A percentile compares a stretch with the other conserved stretches of the same genome.
Conservation (phyloP, 768 basidiomycete genomes). For the Inosperma sp. region DNA sequence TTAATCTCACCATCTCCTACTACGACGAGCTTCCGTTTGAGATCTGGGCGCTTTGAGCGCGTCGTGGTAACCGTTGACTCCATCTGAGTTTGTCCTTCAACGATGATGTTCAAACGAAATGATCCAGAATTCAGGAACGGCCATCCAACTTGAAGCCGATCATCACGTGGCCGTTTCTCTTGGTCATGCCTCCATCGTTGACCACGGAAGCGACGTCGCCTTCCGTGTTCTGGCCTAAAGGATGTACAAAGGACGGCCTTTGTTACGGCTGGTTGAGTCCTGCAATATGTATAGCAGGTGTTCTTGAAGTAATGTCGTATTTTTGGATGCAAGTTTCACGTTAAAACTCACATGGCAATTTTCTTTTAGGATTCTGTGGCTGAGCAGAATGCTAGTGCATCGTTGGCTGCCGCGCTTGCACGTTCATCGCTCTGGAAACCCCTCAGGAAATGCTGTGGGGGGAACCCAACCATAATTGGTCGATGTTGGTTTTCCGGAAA, state of each 20-base stretch:
- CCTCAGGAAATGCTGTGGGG: slow-evolving; percentile 24
- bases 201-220: slow-evolving; percentile 20
- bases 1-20: slow-evolving; percentile 71
- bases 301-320: slow-evolving; percentile 28
- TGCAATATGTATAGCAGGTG: slow-evolving; percentile 48
- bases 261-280: slow-evolving; percentile 57
- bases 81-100: slow-evolving; percentile 8
- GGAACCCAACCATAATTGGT: slow-evolving; percentile 33
- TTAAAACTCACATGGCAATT: not conserved
- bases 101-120: not conserved
- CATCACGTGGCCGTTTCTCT: slow-evolving; percentile 26
- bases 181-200: slow-evolving; percentile 18
- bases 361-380: no score
- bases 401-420: slow-evolving; percentile 8
- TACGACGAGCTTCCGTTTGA: slow-evolving; percentile 85
- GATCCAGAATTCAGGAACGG: not conserved
- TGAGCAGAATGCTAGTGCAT: not conserved
- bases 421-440: slow-evolving; percentile 24
- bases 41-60: slow-evolving; percentile 54
- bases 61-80: slow-evolving; percentile 8
- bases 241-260: slow-evolving; percentile 37
- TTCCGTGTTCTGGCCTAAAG: slow-evolving; percentile 57
- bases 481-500: slow-evolving; percentile 31
- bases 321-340: not conserved
- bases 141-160: not conserved